Evolutionary conservation across 352 stramenopile genomes (phyloP).

Genomic region (Phytophthora crassamura): DNA sequence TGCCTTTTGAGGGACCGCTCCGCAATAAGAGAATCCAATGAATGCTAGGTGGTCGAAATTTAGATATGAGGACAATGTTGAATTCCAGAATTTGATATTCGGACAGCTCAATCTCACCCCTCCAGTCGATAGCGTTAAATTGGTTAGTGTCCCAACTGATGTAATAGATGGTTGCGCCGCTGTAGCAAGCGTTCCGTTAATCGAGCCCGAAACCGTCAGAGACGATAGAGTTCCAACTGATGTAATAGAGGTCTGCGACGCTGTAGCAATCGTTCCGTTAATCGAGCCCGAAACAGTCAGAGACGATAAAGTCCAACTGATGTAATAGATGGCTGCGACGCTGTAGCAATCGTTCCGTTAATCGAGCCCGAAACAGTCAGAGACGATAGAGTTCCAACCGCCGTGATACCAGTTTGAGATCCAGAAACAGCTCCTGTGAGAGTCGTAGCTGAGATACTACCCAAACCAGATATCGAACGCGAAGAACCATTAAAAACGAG

Average conservation of each 20-base stretch:
- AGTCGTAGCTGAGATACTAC: neutral
- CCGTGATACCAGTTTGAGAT: neutral
- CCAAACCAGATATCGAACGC: constrained; percentile 1
- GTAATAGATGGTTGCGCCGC: neutral
- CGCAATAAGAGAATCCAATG: too few species aligned
- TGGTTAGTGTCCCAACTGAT: neutral
- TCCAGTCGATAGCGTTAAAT: neutral
- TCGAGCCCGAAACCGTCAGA: too few species aligned
- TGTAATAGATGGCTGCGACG: neutral
- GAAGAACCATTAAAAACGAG: neutral
- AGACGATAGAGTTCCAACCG: neutral
- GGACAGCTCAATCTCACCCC: neutral
- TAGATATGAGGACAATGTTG: neutral
- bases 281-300: too few species aligned
- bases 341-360: too few species aligned
- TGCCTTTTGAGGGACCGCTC: neutral
- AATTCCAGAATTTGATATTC: constrained; percentile 8
- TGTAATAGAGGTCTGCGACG: neutral
- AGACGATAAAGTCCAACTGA: neutral
- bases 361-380: neutral
- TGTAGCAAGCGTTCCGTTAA: neutral
- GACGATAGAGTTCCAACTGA: neutral
- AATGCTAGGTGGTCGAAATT: constrained; percentile 6
- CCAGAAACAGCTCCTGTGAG: too few species aligned
- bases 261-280: neutral